Evolutionary conservation across 495 filamentous ascomycete genomes (phyloP).

Genomic region (Collariella sp.): DNA sequence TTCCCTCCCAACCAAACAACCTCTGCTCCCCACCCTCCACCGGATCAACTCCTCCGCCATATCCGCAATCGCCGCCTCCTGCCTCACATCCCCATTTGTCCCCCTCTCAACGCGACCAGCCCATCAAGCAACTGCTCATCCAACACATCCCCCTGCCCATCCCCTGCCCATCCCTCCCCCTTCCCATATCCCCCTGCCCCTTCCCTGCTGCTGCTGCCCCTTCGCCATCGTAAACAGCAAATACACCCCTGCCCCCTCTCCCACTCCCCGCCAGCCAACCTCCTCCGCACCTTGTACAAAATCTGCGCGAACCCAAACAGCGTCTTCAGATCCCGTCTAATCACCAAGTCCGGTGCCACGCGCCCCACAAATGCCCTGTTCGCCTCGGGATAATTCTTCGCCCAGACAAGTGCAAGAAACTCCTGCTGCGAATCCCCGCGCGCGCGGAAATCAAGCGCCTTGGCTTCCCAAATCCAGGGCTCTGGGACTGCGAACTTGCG

Average conservation of each 20-base stretch:
- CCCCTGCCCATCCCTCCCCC: too few relatives aligned
- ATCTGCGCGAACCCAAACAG: constrained; percentile 41
- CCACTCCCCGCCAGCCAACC: constrained; percentile 54
- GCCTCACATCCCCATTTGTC: constrained; percentile 39
- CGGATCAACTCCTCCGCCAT: constrained; percentile 52
- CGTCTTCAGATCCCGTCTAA: constrained; percentile 61
- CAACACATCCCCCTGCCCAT: constrained; percentile 37
- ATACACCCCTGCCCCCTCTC: constrained; percentile 72
- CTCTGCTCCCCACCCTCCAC: constrained; percentile 18
- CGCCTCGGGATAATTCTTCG: constrained; percentile 67
- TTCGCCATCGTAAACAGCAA: constrained; percentile 65
- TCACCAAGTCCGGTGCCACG: constrained; percentile 71
- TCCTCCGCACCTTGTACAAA: constrained; percentile 57
- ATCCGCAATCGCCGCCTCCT: constrained; percentile 63
- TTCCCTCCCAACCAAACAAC: constrained; percentile 8
- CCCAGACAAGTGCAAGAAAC: constrained; percentile 66
- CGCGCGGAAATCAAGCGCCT: constrained; percentile 70
- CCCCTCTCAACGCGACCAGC: constrained; percentile 53
- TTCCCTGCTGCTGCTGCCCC: constrained; percentile 30
- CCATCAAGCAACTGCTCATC: constrained; percentile 54
- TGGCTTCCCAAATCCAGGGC: constrained; percentile 77
- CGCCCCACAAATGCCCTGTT: constrained; percentile 68
- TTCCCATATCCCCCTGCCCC: too few relatives aligned
- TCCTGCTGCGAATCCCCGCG: constrained; percentile 54
- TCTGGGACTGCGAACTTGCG: constrained; percentile 57